These are phyloP conservation scores for Parasitella parasitica DNA, from an alignment of 371 early-diverging fungal genomes.

Conservation along the genomic window DNA sequence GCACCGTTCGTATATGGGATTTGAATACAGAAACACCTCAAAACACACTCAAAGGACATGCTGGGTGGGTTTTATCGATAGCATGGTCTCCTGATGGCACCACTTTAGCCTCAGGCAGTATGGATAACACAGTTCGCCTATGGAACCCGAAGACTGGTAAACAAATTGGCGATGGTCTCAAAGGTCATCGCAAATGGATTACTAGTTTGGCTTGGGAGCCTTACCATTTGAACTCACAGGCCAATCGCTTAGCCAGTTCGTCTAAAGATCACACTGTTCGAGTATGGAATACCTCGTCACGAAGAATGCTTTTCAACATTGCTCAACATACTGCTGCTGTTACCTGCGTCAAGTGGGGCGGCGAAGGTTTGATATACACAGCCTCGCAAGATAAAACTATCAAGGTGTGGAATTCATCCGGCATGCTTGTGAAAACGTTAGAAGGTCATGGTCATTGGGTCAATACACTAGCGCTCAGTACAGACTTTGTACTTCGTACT, in stretches of 20 bases:
- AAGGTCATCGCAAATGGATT: conserved; percentile 88
- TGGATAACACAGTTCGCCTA: conserved; percentile 89
- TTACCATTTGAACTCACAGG: conserved; percentile 76
- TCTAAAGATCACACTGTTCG: conserved; percentile 96
- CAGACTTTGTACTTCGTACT: conserved; percentile 87
- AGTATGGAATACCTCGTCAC: conserved; percentile 89
- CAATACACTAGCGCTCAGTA: conserved; percentile 88
- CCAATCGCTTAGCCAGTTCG: conserved; percentile 84
- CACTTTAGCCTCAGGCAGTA: conserved; percentile 87
- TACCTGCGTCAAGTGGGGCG: conserved; percentile 94
- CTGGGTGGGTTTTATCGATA: conserved; percentile 91
- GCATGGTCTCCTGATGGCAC: conserved; percentile 93
- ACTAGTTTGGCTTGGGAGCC: conserved; percentile 94
- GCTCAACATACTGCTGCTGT: conserved; percentile 91
- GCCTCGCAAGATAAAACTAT: conserved; percentile 92
- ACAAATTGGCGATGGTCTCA: conserved; percentile 74
- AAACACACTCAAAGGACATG: conserved; percentile 75
- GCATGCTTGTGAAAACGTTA: conserved; percentile 81
- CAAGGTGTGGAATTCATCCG: conserved; percentile 91
- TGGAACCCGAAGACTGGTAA: conserved; percentile 90
- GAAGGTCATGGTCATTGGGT: conserved; percentile 92
- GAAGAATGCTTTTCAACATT: conserved; percentile 77
- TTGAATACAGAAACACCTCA: conserved; percentile 90
- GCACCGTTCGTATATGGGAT: conserved; percentile 97
- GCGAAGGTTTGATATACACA: conserved; percentile 90